These are phyloP conservation scores for Paspalum notatum DNA, from an alignment of 176 grass and related monocot genomes.

Conservation along the genomic window DNA sequence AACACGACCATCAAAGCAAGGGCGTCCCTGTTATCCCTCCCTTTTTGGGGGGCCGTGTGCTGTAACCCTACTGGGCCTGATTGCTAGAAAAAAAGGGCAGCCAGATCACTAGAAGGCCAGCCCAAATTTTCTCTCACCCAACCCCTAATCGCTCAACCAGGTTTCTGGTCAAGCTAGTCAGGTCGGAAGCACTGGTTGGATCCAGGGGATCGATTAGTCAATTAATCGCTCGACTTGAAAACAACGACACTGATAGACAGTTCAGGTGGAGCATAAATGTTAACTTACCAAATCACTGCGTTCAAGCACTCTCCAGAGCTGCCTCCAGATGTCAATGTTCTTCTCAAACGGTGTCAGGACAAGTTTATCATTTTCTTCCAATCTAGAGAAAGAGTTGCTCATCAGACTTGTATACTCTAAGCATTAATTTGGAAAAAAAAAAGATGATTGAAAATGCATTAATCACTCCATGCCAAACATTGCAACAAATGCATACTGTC, in stretches of 20 bases:
- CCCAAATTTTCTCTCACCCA: no score
- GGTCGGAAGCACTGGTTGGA: no score
- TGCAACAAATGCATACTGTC: background rate
- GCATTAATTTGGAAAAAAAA: background rate
- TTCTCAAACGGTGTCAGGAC: slow-evolving; percentile 95
- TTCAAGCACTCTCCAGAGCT: slow-evolving; percentile 96
- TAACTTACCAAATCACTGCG: slow-evolving; percentile 83
- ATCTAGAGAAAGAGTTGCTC: slow-evolving; percentile 43
- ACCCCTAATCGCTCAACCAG: no score
- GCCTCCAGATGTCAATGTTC: slow-evolving; percentile 98
- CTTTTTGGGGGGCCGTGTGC: no score
- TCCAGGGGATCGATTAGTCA: no score
- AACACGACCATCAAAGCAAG: no score
- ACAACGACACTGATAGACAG: background rate
- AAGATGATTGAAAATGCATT: background rate
- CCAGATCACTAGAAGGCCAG: no score
- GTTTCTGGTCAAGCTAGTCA: no score
- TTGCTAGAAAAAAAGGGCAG: no score
- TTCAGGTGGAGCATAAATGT: background rate
- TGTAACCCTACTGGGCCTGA: no score
- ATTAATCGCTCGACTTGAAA: no score
- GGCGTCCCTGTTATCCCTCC: no score
- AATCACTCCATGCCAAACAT: background rate
- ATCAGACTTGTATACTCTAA: background rate
- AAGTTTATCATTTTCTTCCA: slow-evolving; percentile 92